Evolutionary conservation across 2,329 filamentous ascomycete species (phyloP).

Genomic region (Botrytis galanthina): DNA sequence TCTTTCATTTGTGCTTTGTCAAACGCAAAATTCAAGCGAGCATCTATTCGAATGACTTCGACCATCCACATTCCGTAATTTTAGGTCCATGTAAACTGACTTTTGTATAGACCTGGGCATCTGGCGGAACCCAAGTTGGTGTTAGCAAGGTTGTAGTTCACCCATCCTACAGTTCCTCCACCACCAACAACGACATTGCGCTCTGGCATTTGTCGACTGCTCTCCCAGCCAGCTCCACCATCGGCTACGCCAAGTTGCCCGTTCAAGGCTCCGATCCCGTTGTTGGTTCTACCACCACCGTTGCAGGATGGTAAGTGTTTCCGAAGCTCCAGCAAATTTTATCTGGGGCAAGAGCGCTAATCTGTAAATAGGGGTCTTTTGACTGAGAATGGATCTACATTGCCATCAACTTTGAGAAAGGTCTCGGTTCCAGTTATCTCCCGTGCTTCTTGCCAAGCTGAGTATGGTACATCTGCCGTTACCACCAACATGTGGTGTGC

Average conservation of each 20-base stretch:
- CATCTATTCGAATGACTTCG: no score
- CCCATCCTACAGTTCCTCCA: constrained; percentile 24
- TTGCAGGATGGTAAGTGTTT: constrained; percentile 17
- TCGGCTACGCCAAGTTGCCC: constrained; percentile 26
- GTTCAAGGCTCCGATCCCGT: constrained; percentile 28
- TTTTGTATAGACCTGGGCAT: constrained; percentile 23
- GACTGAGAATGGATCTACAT: constrained; percentile 20
- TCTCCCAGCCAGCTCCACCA: constrained; percentile 24
- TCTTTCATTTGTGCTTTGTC: neutral
- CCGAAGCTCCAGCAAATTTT: constrained; percentile 14
- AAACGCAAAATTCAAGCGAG: neutral
- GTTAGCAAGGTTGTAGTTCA: constrained; percentile 24
- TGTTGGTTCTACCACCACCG: constrained; percentile 20
- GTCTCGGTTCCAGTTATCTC: constrained; percentile 28
- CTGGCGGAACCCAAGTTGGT: constrained; percentile 25
- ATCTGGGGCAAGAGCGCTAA: neutral
- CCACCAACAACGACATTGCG: constrained; percentile 25
- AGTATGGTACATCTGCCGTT: constrained; percentile 24
- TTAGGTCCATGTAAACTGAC: neutral
- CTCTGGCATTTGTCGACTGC: constrained; percentile 27
- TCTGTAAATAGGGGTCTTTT: neutral
- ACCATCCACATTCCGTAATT: neutral
- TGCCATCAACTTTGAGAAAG: constrained; percentile 25
- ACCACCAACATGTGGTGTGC: constrained; percentile 31
- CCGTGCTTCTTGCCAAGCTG: constrained; percentile 23